Percentiles rank a stretch among this genome's conserved stretches.
phyloP scores from a whole-genome alignment of 2,329 filamentous ascomycete genomes.

The Alternaria conjuncta region DNA sequence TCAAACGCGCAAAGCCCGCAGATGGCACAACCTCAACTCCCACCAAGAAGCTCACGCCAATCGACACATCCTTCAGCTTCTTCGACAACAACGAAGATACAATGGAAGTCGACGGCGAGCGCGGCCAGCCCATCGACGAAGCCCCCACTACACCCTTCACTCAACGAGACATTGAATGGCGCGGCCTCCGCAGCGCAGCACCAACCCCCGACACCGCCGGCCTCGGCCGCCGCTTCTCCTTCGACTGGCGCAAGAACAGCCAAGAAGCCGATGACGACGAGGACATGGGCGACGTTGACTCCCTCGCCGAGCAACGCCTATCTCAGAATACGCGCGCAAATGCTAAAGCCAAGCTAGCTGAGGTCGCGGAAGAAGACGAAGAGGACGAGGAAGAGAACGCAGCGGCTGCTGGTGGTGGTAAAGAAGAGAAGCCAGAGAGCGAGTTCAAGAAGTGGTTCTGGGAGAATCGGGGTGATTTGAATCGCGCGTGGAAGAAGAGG shows the following conservation, averaged over 20 bases:
- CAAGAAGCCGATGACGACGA: slow-evolving; percentile 56
- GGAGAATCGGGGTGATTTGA: slow-evolving; percentile 57
- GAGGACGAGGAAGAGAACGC: slow-evolving; percentile 21
- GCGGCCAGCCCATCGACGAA: slow-evolving; percentile 41
- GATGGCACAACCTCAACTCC: slow-evolving; percentile 39
- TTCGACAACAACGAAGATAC: slow-evolving; percentile 62
- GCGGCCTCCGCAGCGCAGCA: slow-evolving; percentile 82
- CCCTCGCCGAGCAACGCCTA: slow-evolving; percentile 31
- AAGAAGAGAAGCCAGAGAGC: slow-evolving; percentile 54
- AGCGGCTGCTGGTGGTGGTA: slow-evolving; percentile 15
- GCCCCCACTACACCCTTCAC: slow-evolving; percentile 82
- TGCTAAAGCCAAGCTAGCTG: slow-evolving; percentile 22
- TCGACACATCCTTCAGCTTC: slow-evolving; percentile 76
- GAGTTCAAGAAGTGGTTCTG: slow-evolving; percentile 69
- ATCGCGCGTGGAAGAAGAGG: slow-evolving; percentile 61
- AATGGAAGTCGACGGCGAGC: slow-evolving; percentile 48
- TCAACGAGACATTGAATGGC: slow-evolving; percentile 75
- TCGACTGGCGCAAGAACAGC: slow-evolving; percentile 49
- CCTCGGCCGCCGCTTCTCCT: slow-evolving; percentile 68
- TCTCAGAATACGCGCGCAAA: slow-evolving; percentile 42
- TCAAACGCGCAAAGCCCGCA: slow-evolving; percentile 70
- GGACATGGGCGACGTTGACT: slow-evolving; percentile 33
- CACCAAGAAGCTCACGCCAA: slow-evolving; percentile 48
- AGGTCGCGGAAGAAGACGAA: slow-evolving; percentile 37
- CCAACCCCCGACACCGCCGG: slow-evolving; percentile 94